Percentiles rank a stretch among this genome's conserved stretches.
Evolutionary conservation across 345 rosid species (phyloP).

Genomic region (Adansonia digitata): DNA sequence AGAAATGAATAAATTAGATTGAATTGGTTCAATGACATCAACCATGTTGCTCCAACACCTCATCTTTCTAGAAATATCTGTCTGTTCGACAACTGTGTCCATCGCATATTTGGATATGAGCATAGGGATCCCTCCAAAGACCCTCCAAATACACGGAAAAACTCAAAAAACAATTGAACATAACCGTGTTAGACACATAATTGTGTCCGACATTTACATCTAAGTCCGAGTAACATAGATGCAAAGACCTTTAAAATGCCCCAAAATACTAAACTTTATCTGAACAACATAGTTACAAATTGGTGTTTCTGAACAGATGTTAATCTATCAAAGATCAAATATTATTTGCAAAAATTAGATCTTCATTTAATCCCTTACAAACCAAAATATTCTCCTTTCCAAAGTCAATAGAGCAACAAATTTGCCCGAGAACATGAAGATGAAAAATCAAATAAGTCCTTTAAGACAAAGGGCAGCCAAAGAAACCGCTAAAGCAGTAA

Average conservation of each 20-base stretch:
- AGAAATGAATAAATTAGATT: neutral
- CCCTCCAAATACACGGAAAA: no score
- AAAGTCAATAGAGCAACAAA: neutral
- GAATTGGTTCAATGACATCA: neutral
- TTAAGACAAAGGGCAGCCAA: neutral
- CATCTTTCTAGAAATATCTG: no score
- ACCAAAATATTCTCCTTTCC: neutral
- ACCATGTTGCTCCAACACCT: neutral
- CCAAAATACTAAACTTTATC: neutral
- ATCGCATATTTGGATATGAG: no score
- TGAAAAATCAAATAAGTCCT: neutral
- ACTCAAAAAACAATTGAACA: no score
- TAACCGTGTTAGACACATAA: no score
- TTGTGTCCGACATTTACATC: no score
- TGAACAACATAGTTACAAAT: neutral
- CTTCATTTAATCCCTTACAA: neutral
- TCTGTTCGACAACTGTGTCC: no score
- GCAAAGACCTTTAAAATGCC: neutral
- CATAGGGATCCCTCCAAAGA: no score
- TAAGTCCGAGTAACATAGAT: no score
- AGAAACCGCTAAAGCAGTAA: neutral
- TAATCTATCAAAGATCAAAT: neutral
- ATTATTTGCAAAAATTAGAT: neutral
- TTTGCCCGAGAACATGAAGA: no score
- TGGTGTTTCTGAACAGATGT: neutral